These are phyloP conservation scores for Mucor piriformis DNA, from an alignment of 371 early-diverging fungal species.

Conservation along the genomic window DNA sequence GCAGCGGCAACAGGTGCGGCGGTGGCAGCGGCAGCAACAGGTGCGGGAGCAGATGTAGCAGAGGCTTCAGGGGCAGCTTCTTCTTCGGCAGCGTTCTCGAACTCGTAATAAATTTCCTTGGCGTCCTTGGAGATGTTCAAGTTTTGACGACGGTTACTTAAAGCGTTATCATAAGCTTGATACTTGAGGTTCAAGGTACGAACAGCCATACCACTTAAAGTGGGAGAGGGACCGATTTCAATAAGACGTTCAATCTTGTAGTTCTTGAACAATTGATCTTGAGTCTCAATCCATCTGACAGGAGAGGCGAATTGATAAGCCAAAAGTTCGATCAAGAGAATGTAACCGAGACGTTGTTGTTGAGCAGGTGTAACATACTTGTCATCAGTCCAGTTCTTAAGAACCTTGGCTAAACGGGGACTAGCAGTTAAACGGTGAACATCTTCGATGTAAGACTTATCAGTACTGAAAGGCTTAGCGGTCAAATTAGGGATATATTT, in stretches of 20 bases:
- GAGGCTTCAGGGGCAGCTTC: conserved; percentile 55
- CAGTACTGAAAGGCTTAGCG: conserved; percentile 85
- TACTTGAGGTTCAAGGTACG: conserved; percentile 96
- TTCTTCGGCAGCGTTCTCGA: conserved; percentile 64
- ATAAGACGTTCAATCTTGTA: conserved; percentile 85
- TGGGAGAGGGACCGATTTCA: conserved; percentile 92
- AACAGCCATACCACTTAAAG: conserved; percentile 91
- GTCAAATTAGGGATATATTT: conserved; percentile 97
- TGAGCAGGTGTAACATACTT: conserved; percentile 70
- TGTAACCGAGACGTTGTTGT: conserved; percentile 86
- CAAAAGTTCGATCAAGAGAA: conserved; percentile 87
- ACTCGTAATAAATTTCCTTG: conserved; percentile 93
- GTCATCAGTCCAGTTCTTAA: conserved; percentile 84
- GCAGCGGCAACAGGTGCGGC: conserved; percentile 60
- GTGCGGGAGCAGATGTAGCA: conserved; percentile 8
- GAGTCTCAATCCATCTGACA: conserved; percentile 98
- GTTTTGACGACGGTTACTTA: conserved; percentile 86
- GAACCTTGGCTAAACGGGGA: conserved; percentile 71
- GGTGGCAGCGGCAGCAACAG: conserved; percentile 46
- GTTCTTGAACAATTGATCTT: conserved; percentile 86
- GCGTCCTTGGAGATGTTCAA: conserved; percentile 87
- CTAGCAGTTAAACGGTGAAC: conserved; percentile 80
- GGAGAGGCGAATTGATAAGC: conserved; percentile 95
- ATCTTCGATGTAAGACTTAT: conserved; percentile 77
- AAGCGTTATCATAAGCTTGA: conserved; percentile 93